Evolutionary conservation across 2,329 filamentous ascomycete species (phyloP), one percentile per base, ranked within the genome.

Genomic region (Neopestalotiopsis clavispora): DNA sequence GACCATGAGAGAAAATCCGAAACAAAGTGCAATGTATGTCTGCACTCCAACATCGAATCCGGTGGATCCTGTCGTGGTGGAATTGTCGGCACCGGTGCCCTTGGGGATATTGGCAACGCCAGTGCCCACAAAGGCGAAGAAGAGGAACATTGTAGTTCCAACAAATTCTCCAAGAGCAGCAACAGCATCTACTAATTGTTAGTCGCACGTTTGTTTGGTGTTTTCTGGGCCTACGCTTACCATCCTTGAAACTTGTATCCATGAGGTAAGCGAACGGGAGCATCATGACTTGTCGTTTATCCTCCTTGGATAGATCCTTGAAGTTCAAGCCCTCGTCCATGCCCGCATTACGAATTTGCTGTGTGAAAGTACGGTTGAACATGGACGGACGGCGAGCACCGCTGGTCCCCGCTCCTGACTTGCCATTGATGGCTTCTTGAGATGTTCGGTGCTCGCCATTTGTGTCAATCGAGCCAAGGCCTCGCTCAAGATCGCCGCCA

Each of bases 91-190:
- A 20, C 80, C 79, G 7, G 17, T 40, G 10, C 30, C 32, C 13
- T 45, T 14, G 20, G 42, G 45, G 14, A 38, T 58, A 65, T 81
- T 81, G 75, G 80, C 80, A 17, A 81, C 79, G 67, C 79, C 75
- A 4, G 80, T 81, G 7, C 80, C 80, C 4, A 79, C 76, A 69
- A 83, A 83, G 68, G 81, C 81, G 68, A 83, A 82, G 76, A 83
- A 82, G 64, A 83, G 77, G 45, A 66, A 66, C 64, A 66, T 57
- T 45, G 49, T 57, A 4, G 64, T 66, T 17, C 64, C 64, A 0
- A 66, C 49, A 23, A 56, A 66, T 23, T 66, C 64, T 30, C 64
- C 49, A 5, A 66, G 28, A 12, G 64, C 64, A 9, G 64, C 64
- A 12, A 66, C 49, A 13, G 34, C 23, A 23, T 65, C 60, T 63